Percentiles rank a stretch among this genome's conserved stretches.
Conservation (phyloP, 768 basidiomycete genomes). For the Polyporus arcularius region DNA sequence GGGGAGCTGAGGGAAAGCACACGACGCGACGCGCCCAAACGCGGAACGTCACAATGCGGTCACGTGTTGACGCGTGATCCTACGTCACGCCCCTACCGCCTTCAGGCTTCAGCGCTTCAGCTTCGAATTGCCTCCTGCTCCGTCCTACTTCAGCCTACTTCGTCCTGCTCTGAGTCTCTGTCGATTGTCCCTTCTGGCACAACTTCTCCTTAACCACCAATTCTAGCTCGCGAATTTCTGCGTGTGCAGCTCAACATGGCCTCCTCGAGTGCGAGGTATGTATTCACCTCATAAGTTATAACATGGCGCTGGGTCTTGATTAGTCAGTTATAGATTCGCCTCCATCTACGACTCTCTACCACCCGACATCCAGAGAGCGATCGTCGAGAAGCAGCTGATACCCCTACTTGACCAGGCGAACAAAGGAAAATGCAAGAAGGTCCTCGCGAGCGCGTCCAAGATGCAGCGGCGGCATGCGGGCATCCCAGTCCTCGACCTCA, state of each 20-base stretch:
- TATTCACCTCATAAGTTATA: neutral
- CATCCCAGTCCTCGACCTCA: constrained; percentile 54
- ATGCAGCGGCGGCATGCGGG: constrained; percentile 39
- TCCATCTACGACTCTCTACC: constrained; percentile 53
- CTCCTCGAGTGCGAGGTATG: constrained; percentile 7
- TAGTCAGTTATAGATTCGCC: constrained; percentile 40
- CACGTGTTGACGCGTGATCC: constrained; percentile 6
- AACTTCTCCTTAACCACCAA: no score
- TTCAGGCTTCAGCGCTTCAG: no score
- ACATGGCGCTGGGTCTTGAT: neutral
- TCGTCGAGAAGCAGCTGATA: constrained; percentile 52
- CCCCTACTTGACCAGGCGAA: constrained; percentile 49
- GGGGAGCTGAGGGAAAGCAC: neutral
- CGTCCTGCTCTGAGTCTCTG: no score
- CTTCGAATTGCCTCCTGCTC: no score
- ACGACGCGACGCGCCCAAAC: neutral
- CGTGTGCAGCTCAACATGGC: neutral
- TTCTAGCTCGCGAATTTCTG: neutral
- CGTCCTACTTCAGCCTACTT: no score
- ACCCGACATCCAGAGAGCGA: constrained; percentile 47
- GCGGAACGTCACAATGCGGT: constrained; percentile 12
- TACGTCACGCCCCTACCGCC: neutral
- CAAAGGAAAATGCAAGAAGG: constrained; percentile 38
- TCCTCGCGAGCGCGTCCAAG: constrained; percentile 41
- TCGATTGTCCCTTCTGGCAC: no score